Conservation (phyloP, 2,329 filamentous ascomycete genomes). For the Acrocalymma vagum region DNA sequence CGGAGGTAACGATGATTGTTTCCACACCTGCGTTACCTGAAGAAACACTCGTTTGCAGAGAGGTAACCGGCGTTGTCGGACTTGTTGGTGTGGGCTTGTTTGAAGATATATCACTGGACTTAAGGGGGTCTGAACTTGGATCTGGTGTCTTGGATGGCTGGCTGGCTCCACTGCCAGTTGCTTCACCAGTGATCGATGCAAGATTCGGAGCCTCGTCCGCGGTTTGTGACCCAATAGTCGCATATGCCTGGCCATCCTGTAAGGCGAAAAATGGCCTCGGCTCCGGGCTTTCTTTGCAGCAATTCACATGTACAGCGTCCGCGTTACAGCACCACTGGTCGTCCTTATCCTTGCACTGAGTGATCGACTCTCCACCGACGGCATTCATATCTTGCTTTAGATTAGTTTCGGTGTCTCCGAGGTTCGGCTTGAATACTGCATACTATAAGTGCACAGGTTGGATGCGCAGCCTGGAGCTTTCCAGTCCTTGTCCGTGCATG, state of each 20-base stretch:
- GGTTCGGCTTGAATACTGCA: too few species aligned
- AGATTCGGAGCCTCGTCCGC: conserved; percentile 28
- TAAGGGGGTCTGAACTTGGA: too few species aligned
- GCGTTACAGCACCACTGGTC: conserved; percentile 48
- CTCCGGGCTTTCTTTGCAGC: conserved; percentile 39
- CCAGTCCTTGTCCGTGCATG: conserved; percentile 47
- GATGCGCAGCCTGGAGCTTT: conserved; percentile 39
- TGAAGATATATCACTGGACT: too few species aligned
- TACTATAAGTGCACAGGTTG: conserved; percentile 47
- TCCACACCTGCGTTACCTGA: conserved; percentile 32
- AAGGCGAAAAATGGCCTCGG: conserved; percentile 44
- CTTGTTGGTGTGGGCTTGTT: conserved; percentile 10
- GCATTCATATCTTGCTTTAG: conserved; percentile 27
- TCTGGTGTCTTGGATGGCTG: conserved; percentile 19
- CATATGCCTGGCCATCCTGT: conserved; percentile 38
- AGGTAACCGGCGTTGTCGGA: conserved; percentile 29
- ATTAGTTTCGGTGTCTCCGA: too few species aligned
- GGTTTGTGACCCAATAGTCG: conserved; percentile 36
- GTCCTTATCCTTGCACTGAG: conserved; percentile 41
- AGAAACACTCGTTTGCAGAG: conserved; percentile 29
- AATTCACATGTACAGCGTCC: conserved; percentile 35
- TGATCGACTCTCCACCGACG: conserved; percentile 40
- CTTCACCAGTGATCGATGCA: conserved; percentile 36
- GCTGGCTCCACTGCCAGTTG: conserved; percentile 21
- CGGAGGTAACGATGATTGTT: conserved; percentile 28